Evolutionary conservation across 345 rosid species (phyloP), one percentile per base, ranked within the genome.

Genomic region (Moricandia moricandioides): DNA sequence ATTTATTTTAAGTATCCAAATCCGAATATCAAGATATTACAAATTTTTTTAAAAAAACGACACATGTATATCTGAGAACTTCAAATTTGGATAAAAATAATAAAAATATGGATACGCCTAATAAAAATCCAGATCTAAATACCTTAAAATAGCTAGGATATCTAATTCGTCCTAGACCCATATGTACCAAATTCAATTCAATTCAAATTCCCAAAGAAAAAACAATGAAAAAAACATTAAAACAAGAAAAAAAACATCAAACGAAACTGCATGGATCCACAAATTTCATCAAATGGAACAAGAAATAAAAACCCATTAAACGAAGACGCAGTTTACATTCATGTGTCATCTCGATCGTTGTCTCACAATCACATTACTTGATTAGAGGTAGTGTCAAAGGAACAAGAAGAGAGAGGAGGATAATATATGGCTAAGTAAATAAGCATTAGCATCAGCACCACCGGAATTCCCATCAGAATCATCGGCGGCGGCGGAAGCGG

Each of bases 401-500:
- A 60, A 29, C 49, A 58, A 51, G 69, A 75, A 64, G 80, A 55
- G 51, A 17, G 30, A 40, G 77, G 70, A 67, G 81, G 74, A 67
- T 67, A 67, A 61, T 2, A 39, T 35, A 78, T 61, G 61, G 81
- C 81, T 62, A 72, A 67, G 70, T 54, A 67, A 62, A 72, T 3
- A 29, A 78, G 81, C 78, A 61, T 67, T 62, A 78, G 13, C 78
- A 78, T 51, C 21, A 78, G 17, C 33, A 78, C 69, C 74, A 78
- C 70, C 65, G 81, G 81, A 43, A 78, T 43, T 21, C 65, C 70
- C 81, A 78, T 72, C 2, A 78, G 21, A 31, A 72, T 66, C 70
- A 72, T 72, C 54, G 81, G 81, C 18, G 78, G 81, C 14, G 81
- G 78, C 2, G 81, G 78, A 8, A 73, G 65, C 30, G 81, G 81